A percentile compares a stretch with the other conserved stretches of the same genome.
These are phyloP conservation scores for Neoascochyta sp. DNA, from an alignment of 2,329 filamentous ascomycete genomes.

Conservation along the genomic window DNA sequence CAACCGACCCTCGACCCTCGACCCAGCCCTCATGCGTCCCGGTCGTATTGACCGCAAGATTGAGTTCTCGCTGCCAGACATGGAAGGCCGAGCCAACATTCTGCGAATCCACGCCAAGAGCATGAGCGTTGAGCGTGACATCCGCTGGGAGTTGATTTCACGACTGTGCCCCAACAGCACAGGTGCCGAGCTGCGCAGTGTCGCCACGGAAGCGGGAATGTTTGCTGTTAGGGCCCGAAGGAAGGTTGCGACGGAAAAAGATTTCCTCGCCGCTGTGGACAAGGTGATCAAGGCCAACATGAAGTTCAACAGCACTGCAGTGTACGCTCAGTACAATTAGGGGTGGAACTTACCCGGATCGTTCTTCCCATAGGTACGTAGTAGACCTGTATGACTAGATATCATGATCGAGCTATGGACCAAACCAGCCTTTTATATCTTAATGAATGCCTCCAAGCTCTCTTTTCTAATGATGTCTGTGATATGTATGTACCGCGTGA, in stretches of 20 bases:
- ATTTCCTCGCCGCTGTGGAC: slow-evolving; percentile 95
- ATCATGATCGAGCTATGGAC: slow-evolving; percentile 7
- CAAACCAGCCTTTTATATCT: too few species aligned
- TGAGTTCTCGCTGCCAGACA: slow-evolving; percentile 94
- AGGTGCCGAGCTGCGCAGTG: slow-evolving; percentile 90
- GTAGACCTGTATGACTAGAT: slow-evolving; percentile 9
- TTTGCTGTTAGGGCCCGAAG: slow-evolving; percentile 90
- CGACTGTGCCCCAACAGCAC: slow-evolving; percentile 96
- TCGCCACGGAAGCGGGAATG: slow-evolving; percentile 98
- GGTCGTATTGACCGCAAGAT: slow-evolving; percentile 99
- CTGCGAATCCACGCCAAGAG: slow-evolving; percentile 98
- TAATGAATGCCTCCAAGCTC: too few species aligned
- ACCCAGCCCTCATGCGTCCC: slow-evolving; percentile 95
- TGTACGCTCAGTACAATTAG: slow-evolving; percentile 99
- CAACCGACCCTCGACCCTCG: slow-evolving; percentile 90
- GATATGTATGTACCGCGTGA: too few species aligned
- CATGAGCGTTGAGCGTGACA: slow-evolving; percentile 98
- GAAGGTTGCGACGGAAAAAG: slow-evolving; percentile 98
- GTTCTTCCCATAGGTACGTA: too few species aligned
- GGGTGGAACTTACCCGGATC: too few species aligned
- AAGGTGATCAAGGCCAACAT: slow-evolving; percentile 99
- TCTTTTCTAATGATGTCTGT: too few species aligned
- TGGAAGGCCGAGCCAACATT: slow-evolving; percentile 96
- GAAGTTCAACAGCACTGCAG: slow-evolving; percentile 98
- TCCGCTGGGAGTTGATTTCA: slow-evolving; percentile 97